Conservation (phyloP, 441 rosid genomes). For the Viola pubescens region DNA sequence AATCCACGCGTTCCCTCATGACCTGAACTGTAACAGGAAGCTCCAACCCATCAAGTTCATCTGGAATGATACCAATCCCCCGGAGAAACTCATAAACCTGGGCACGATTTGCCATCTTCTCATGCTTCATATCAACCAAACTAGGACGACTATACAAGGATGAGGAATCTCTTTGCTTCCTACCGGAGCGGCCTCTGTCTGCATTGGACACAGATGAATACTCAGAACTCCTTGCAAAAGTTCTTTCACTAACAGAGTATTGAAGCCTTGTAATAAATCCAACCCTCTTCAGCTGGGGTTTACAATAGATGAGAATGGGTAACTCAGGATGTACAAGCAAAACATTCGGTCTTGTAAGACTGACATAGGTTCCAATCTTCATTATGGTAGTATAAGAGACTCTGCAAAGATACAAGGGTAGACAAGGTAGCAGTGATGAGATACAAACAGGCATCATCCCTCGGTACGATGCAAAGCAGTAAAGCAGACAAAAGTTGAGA, state of each 20-base stretch:
- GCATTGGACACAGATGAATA: conserved; percentile 27
- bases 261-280: conserved; percentile 28
- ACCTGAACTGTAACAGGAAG: conserved; percentile 84
- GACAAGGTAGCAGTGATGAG: neutral
- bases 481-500: too few species aligned
- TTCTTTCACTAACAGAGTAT: conserved; percentile 43
- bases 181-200: conserved; percentile 25
- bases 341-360: conserved; percentile 49
- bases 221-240: conserved; percentile 33
- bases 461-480: too few species aligned
- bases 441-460: too few species aligned
- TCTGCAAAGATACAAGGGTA: conserved; percentile 20
- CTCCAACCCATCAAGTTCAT: conserved; percentile 90
- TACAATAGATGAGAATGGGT: conserved; percentile 34
- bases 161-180: conserved; percentile 38
- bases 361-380: conserved; percentile 51
- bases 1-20: conserved; percentile 81
- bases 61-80: conserved; percentile 67
- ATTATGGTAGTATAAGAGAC: conserved; percentile 21
- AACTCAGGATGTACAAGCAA: conserved; percentile 47
- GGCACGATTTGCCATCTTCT: conserved; percentile 62
- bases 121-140: conserved; percentile 57
- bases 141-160: conserved; percentile 72
- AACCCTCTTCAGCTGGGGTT: conserved; percentile 20
- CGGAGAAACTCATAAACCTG: conserved; percentile 64